These are phyloP conservation scores for Citrullus mucosospermus DNA, from an alignment of 306 rosid species.

Conservation along the genomic window DNA sequence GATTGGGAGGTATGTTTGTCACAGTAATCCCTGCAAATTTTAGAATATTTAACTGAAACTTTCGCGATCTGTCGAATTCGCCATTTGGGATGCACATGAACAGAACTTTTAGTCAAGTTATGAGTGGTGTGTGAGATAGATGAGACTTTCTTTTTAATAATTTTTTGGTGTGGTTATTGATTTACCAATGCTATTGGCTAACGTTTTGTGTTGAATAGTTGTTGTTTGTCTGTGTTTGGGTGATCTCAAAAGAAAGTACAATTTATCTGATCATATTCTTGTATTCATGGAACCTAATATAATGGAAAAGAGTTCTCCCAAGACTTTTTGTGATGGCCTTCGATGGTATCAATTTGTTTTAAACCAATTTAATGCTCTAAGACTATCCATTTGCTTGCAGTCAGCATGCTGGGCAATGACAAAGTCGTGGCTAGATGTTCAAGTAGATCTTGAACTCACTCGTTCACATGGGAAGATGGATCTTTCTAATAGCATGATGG, in stretches of 20 bases:
- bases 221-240: background rate
- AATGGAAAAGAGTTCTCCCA: background rate
- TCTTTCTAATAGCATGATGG: conserved; percentile 41
- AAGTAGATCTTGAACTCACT: conserved; percentile 74
- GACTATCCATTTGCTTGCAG: conserved; percentile 29
- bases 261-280: background rate
- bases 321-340: conserved; percentile 6
- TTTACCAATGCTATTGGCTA: background rate
- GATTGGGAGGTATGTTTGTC: conserved; percentile 79
- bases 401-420: conserved; percentile 99
- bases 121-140: background rate
- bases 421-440: conserved; percentile 87
- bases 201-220: background rate
- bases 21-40: background rate
- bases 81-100: background rate
- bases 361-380: background rate
- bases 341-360: background rate
- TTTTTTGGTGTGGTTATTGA: background rate
- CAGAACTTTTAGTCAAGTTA: background rate
- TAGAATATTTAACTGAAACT: background rate
- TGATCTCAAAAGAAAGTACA: background rate
- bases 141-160: background rate
- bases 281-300: conserved; percentile 1
- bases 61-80: background rate
- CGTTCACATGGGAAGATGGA: conserved; percentile 53